Evolutionary conservation across 140 eudicot genomes (phyloP), one percentile per base, ranked within the genome.

Genomic region (Anethum foeniculum): DNA sequence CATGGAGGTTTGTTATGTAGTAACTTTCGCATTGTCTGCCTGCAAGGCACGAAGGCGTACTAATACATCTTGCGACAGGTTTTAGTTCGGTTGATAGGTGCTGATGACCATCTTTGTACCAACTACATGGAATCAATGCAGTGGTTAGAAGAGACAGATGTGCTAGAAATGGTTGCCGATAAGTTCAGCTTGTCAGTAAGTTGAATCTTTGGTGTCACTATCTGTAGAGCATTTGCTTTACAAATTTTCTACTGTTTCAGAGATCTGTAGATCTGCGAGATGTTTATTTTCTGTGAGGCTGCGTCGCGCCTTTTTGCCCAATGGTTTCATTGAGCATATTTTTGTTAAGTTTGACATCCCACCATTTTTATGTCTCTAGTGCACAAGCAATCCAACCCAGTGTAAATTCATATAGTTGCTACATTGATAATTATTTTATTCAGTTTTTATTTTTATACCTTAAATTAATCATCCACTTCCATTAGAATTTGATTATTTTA

Each of bases 71-170:
- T 30, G 86, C n/a, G 73, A 85, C 89, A 94, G 98, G 98, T 94
- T 81, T 94, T 94, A 83, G 89, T 94, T 83, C 98, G 98, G 73
- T 84, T 94, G 51, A 89, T 94, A 69, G 98, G 97, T 38, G 93
- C 98, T 84, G 98, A 94, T 88, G 98, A 94, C 78, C 93, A 92
- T 88, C 90, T 94, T 15, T 94, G 87, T 83, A 72, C 91, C 43
- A 92, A 87, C 82, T 84, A 84, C 75, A 47, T 79, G 81, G 97
- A 90, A 71, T 91, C 96, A 47, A 85, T 94, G 96, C 92, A 83
- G 80, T 94, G 98, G 98, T 85, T 94, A 85, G 98, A 94, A 84
- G 97, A 92, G 49, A 90, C 90, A 43, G 84, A 94, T 80, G 98
- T 94, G 78, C 85, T 92, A 86, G 98, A 94, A 84, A 92, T 92